phyloP scores from a whole-genome alignment of 2,329 filamentous ascomycete genomes.

The Phoma sp. region DNA sequence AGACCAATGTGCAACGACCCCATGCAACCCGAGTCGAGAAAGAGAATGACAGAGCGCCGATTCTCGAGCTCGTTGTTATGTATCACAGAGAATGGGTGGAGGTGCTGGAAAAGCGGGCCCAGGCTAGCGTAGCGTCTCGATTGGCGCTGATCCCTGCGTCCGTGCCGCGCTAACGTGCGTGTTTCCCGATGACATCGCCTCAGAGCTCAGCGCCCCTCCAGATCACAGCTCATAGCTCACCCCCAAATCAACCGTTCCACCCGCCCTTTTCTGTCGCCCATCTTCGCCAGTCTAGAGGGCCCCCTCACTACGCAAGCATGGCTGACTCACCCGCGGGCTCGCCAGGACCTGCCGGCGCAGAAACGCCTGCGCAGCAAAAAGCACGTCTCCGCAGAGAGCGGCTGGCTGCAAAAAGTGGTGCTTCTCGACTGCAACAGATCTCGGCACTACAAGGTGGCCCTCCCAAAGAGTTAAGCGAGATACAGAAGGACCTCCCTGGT shows the following conservation, averaged over 20 bases:
- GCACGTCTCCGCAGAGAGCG: slow-evolving; percentile 80
- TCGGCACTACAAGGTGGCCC: slow-evolving; percentile 70
- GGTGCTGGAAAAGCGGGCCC: slow-evolving; percentile 1
- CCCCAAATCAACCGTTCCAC: slow-evolving; percentile 4
- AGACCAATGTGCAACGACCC: background rate
- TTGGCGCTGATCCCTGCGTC: background rate
- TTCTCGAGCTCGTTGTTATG: background rate
- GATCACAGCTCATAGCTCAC: slow-evolving; percentile 9
- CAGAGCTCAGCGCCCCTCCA: slow-evolving; percentile 1
- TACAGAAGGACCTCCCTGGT: slow-evolving; percentile 47
- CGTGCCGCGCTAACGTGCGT: slow-evolving; percentile 1
- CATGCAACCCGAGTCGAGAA: background rate
- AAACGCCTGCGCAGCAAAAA: slow-evolving; percentile 61
- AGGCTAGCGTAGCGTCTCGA: background rate
- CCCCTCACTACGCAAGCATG: slow-evolving; percentile 23
- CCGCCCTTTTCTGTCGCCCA: background rate
- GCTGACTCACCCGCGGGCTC: slow-evolving; percentile 32
- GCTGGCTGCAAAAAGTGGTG: slow-evolving; percentile 78
- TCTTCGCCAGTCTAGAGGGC: background rate
- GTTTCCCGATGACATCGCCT: slow-evolving; percentile 11
- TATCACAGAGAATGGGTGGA: background rate
- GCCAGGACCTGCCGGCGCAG: slow-evolving; percentile 26
- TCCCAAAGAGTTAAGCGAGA: slow-evolving; percentile 43
- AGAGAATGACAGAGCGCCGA: background rate
- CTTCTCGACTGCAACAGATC: slow-evolving; percentile 75